These are phyloP conservation scores for Spinellus fusiger DNA, from an alignment of 192 early-diverging fungal species.

Conservation along the genomic window DNA sequence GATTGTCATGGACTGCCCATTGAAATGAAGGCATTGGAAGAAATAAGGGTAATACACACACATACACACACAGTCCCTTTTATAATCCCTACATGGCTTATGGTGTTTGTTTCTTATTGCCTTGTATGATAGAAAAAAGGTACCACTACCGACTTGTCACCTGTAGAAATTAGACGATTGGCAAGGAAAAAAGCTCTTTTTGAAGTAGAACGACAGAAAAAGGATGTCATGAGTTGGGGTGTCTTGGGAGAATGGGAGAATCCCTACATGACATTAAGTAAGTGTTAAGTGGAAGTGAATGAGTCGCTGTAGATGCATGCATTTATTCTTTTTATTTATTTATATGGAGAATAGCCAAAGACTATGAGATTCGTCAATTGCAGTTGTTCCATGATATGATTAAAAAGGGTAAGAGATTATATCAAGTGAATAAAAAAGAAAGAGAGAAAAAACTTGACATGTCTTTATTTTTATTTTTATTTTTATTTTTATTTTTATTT, in stretches of 20 bases:
- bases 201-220: slow-evolving; percentile 53
- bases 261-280: slow-evolving; percentile 57
- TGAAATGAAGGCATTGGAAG: slow-evolving; percentile 68
- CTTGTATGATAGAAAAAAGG: slow-evolving; percentile 16
- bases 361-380: slow-evolving; percentile 69
- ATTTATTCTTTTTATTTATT: not conserved
- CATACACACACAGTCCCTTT: too few species aligned
- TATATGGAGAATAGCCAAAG: slow-evolving; percentile 43
- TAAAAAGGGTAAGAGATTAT: slow-evolving; percentile 41
- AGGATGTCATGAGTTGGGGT: slow-evolving; percentile 55
- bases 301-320: not conserved
- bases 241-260: slow-evolving; percentile 77
- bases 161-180: slow-evolving; percentile 43
- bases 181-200: slow-evolving; percentile 56
- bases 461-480: too few species aligned
- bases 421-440: not conserved
- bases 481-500: too few species aligned
- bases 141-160: slow-evolving; percentile 15
- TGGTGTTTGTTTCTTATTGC: not conserved
- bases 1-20: slow-evolving; percentile 81
- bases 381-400: slow-evolving; percentile 69
- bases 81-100: not conserved
- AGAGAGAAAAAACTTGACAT: not conserved
- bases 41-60: slow-evolving; percentile 48
- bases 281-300: not conserved